These are phyloP conservation scores for Metschnikowia shivogae DNA, from an alignment of 805 yeast species.

Conservation along the genomic window DNA sequence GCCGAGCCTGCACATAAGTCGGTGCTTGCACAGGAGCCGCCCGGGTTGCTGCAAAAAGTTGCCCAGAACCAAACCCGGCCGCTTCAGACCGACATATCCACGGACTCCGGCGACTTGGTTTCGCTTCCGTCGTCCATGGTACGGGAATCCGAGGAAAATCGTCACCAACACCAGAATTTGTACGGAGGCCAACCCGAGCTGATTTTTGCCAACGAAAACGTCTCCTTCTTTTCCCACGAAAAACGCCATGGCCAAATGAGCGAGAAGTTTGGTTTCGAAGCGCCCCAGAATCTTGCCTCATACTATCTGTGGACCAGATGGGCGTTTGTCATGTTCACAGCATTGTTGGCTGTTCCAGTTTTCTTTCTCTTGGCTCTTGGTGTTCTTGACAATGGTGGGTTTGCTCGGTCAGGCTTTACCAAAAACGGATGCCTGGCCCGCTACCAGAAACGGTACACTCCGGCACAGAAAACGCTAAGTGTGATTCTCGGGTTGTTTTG, in stretches of 20 bases:
- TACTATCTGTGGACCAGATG: slow-evolving; percentile 19
- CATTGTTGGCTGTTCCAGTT: slow-evolving; percentile 36
- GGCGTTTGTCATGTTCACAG: slow-evolving; percentile 26
- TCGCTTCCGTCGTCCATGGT: slow-evolving; percentile 13
- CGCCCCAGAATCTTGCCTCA: not conserved
- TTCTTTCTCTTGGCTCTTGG: slow-evolving; percentile 35
- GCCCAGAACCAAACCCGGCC: slow-evolving; percentile 1
- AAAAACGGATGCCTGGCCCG: slow-evolving; percentile 10
- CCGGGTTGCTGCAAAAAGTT: not conserved
- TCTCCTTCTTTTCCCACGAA: not conserved
- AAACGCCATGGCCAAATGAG: not conserved
- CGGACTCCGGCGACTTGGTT: not conserved
- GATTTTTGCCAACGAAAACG: not conserved
- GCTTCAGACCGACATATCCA: not conserved
- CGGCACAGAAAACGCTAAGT: slow-evolving; percentile 29
- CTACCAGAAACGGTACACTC: slow-evolving; percentile 11
- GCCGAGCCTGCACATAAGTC: not conserved
- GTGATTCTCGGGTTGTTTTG: slow-evolving; percentile 30
- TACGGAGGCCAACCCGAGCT: not conserved
- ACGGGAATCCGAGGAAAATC: slow-evolving; percentile 11
- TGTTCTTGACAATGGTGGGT: slow-evolving; percentile 28
- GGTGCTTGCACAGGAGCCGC: not conserved
- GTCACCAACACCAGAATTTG: slow-evolving; percentile 6
- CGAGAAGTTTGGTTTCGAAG: not conserved
- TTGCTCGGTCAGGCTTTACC: slow-evolving; percentile 8